phyloP scores from a whole-genome alignment of 2,329 filamentous ascomycete species.

The Erysiphe pisi region DNA sequence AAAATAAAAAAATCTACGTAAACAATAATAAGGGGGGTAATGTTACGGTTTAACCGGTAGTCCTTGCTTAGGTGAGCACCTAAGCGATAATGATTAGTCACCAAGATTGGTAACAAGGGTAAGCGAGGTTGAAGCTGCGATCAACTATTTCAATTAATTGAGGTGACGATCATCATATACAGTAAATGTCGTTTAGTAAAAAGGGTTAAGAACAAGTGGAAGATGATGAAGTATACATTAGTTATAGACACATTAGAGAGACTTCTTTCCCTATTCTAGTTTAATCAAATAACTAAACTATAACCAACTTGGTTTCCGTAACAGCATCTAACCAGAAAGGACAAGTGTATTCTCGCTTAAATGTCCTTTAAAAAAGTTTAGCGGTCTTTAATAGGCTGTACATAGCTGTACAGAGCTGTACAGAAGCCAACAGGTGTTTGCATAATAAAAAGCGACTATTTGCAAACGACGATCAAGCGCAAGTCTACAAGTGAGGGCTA shows the following conservation, averaged over 20 bases:
- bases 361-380: no score
- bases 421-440: no score
- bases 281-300: background rate
- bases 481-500: no score
- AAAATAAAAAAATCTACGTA: background rate
- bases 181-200: background rate
- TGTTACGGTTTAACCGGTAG: background rate
- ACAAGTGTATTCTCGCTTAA: background rate
- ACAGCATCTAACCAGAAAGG: background rate
- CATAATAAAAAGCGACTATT: no score
- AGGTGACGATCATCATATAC: no score
- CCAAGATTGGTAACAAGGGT: background rate
- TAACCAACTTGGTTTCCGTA: background rate
- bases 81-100: background rate
- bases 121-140: no score
- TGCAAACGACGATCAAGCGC: no score
- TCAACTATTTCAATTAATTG: no score
- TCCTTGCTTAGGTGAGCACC: background rate
- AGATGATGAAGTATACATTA: background rate
- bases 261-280: background rate
- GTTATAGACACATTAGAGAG: background rate
- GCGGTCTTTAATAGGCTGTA: no score
- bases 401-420: no score
- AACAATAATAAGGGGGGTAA: background rate
- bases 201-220: background rate